A percentile compares a stretch with the other conserved stretches of the same genome.
phyloP scores from a whole-genome alignment of 106 monocot species.

The Posidonia australis region DNA sequence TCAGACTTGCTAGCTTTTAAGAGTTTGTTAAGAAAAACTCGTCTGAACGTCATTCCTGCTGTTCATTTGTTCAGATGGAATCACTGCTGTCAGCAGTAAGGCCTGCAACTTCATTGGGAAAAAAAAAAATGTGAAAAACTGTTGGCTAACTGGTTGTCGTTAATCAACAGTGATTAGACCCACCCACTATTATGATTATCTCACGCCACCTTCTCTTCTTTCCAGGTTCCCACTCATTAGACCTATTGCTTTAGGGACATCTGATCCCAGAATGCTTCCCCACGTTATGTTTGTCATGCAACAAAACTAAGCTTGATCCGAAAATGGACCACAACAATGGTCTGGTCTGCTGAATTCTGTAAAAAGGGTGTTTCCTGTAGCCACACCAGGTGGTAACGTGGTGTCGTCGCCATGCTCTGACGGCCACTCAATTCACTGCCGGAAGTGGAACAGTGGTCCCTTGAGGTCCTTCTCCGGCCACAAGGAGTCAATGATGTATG shows the following conservation, averaged over 20 bases:
- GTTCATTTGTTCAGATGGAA: too few species aligned
- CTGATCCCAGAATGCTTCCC: background rate
- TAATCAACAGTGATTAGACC: too few species aligned
- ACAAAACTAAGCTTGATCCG: too few species aligned
- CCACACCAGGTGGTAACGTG: background rate
- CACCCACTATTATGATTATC: background rate
- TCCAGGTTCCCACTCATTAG: background rate
- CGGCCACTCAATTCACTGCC: background rate
- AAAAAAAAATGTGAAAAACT: too few species aligned
- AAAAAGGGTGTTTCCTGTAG: background rate
- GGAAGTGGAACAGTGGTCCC: constrained; percentile 3
- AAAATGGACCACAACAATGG: constrained; percentile 1
- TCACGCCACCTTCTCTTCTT: background rate
- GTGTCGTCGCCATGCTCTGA: background rate
- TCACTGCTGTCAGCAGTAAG: too few species aligned
- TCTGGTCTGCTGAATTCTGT: background rate
- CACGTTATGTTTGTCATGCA: background rate
- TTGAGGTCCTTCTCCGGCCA: background rate
- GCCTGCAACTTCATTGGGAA: too few species aligned
- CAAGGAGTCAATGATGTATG: background rate
- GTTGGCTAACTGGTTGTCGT: too few species aligned
- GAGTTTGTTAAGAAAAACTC: too few species aligned
- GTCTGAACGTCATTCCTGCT: too few species aligned
- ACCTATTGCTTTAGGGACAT: constrained; percentile 7
- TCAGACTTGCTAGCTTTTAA: too few species aligned